A percentile compares a stretch with the other conserved stretches of the same genome.
phyloP scores from a whole-genome alignment of 805 yeast species.

The Priceomyces castillae region DNA sequence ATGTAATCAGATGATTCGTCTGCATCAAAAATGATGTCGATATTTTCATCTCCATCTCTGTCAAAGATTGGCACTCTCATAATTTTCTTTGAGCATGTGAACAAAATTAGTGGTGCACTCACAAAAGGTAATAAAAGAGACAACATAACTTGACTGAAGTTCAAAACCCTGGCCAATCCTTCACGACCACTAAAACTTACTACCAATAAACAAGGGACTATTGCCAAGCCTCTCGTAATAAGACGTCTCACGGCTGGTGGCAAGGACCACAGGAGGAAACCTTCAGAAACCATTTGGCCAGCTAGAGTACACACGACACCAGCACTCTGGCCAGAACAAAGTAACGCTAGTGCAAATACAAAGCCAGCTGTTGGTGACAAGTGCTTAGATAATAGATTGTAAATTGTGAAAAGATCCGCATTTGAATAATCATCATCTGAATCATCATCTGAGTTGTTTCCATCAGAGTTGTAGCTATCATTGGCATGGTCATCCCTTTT shows the following conservation, averaged over 20 bases:
- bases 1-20: neutral
- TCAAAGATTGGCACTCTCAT: constrained; percentile 54
- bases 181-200: constrained; percentile 73
- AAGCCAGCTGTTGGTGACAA: constrained; percentile 85
- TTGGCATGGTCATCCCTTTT: constrained; percentile 9
- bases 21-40: constrained; percentile 17
- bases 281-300: constrained; percentile 92
- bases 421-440: constrained; percentile 42
- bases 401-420: constrained; percentile 82
- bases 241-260: constrained; percentile 81
- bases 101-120: constrained; percentile 81
- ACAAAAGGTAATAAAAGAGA: constrained; percentile 81
- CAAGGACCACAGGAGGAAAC: constrained; percentile 75
- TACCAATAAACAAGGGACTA: constrained; percentile 78
- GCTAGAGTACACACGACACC: constrained; percentile 93
- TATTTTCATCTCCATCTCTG: constrained; percentile 30
- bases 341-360: constrained; percentile 82
- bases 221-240: constrained; percentile 78
- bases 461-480: constrained; percentile 9
- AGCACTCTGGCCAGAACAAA: constrained; percentile 92
- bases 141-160: constrained; percentile 79
- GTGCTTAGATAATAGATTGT: constrained; percentile 63
- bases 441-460: constrained; percentile 18
- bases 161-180: constrained; percentile 73
- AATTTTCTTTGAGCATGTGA: constrained; percentile 65